Evolutionary conservation across 2,329 filamentous ascomycete genomes (phyloP), one percentile per base, ranked within the genome.

Genomic region (Sporothrix dimorphospora): DNA sequence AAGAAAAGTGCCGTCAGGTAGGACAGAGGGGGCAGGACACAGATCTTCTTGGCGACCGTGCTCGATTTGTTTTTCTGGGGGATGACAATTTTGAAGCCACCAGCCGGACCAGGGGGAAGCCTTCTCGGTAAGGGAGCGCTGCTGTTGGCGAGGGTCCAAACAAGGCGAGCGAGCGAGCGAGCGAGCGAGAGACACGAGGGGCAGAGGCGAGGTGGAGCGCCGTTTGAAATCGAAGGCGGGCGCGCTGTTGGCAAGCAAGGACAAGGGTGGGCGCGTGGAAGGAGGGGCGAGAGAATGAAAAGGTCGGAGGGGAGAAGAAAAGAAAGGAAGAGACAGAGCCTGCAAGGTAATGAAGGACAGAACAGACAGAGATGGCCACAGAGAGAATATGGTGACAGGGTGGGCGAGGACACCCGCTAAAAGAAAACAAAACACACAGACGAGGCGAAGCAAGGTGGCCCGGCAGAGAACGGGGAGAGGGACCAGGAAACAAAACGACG

Each of bases 41-140:
- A 71, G 65, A 71, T 71, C 63, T 72, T 38, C 24, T 45, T 30
- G 63, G 45, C 49, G 61, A 45, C 68, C 71, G 68, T 74, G 68
- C 63, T 69, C 42, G 66, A 51, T 40, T 57, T 27, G 24, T 47
- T 40, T 34, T 55, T 63, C 45, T 45, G 55, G 67, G 66, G 55
- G 65, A 21, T 69, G 71, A 42, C 55, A 53, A 49, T 65, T 38
- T 38, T 42, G 66, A 51, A 70, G 49, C 69, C 49, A 72, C 63
- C 30, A 53, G 47, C 57, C 49, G 30, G 57, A 57, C 68, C 61
- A 51, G 71, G 71, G 63, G 51, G 59, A 21, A 38, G 30, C 40
- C 49, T 24, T 61, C 59, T 67, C 61, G 59, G 61, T 42, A 66
- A 70, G 38, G 67, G 45, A 53, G 27, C 53, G 34, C 24, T 70